Percentiles rank a stretch among this genome's conserved stretches.
Conservation (phyloP, 176 grass and related monocot genomes). For the Carex kokanica region DNA sequence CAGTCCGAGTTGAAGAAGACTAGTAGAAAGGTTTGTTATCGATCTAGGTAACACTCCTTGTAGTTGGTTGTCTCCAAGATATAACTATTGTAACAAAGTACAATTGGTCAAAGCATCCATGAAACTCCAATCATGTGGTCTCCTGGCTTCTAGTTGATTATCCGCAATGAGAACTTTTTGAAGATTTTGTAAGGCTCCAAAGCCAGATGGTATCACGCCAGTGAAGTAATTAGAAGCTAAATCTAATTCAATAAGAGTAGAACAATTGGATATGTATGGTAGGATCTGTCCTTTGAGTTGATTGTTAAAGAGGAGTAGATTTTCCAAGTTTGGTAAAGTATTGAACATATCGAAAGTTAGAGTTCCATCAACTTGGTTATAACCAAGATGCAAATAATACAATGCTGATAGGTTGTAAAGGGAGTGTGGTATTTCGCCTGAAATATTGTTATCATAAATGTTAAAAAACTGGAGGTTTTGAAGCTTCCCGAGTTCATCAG, state of each 20-base stretch:
- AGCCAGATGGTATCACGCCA: not conserved
- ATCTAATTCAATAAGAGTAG: not conserved
- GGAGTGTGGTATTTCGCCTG: conserved; percentile 37
- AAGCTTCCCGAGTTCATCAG: too few relatives aligned
- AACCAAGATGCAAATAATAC: not conserved
- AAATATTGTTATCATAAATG: too few relatives aligned
- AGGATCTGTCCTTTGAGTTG: not conserved
- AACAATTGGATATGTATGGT: not conserved
- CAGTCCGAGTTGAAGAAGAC: not conserved
- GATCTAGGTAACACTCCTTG: conserved; percentile 25
- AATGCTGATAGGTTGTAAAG: conserved; percentile 4
- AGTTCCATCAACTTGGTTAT: not conserved
- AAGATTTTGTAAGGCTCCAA: not conserved
- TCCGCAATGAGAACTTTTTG: fast-evolving
- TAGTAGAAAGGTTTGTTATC: conserved; percentile 31
- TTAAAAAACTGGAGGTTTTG: too few relatives aligned
- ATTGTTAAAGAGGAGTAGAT: not conserved
- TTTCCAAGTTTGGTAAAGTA: not conserved
- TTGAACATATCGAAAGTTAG: not conserved
- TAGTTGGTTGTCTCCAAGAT: too few relatives aligned
- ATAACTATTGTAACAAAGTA: too few relatives aligned
- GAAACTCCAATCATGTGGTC: conserved; percentile 22
- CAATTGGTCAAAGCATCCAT: conserved; percentile 26
- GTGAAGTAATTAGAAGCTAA: not conserved
- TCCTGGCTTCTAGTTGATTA: conserved; percentile 28